Evolutionary conservation across 371 early-diverging fungal genomes (phyloP).

Genomic region (Circinella minor): DNA sequence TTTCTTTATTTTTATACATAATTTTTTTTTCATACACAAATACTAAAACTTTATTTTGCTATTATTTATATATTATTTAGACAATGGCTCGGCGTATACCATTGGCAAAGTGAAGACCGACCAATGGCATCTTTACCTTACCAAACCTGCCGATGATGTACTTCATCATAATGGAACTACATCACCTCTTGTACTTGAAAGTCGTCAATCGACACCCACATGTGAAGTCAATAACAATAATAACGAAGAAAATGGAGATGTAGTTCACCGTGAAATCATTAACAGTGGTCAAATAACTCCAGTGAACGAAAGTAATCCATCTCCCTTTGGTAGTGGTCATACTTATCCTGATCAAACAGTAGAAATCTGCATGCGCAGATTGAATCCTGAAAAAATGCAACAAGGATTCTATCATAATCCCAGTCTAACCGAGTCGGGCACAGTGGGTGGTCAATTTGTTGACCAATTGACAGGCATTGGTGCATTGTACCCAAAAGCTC

Average conservation of each 20-base stretch:
- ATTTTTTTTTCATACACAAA: too few species aligned
- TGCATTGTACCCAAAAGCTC: slow-evolving; percentile 77
- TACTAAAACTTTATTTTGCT: neutral
- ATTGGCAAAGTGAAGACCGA: slow-evolving; percentile 93
- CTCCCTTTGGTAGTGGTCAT: slow-evolving; percentile 46
- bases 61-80: slow-evolving; percentile 26
- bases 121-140: slow-evolving; percentile 94
- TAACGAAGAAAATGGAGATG: neutral
- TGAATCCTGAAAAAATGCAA: slow-evolving; percentile 77
- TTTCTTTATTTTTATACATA: too few species aligned
- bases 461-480: slow-evolving; percentile 80
- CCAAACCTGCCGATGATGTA: slow-evolving; percentile 67
- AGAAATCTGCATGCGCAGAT: slow-evolving; percentile 94
- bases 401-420: slow-evolving; percentile 68
- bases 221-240: too few species aligned
- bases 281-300: slow-evolving; percentile 43
- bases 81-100: slow-evolving; percentile 83
- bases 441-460: slow-evolving; percentile 65
- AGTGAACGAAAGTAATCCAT: slow-evolving; percentile 37
- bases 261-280: slow-evolving; percentile 19
- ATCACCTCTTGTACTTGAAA: neutral
- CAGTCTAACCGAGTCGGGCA: slow-evolving; percentile 40
- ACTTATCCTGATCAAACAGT: slow-evolving; percentile 83
- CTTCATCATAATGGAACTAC: slow-evolving; percentile 30
- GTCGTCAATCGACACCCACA: neutral